Base-by-base conservation (phyloP, 106 monocot species). In the Allium cepa region DNA sequence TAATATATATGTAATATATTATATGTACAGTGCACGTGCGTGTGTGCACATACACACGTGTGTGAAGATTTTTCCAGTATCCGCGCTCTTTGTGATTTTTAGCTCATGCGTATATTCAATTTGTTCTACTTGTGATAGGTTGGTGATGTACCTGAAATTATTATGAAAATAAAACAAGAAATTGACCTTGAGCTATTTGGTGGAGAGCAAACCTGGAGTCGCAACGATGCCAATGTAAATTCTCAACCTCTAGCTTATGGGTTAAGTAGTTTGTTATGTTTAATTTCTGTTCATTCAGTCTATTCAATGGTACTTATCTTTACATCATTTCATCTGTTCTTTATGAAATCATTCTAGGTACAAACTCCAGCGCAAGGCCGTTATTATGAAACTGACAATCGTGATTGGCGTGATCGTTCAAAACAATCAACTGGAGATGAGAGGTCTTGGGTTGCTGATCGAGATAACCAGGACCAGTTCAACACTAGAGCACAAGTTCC, bases 121-220 rank as follows among this genome's bases (percentile, higher is more conserved):
- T 75, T 65, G 7, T 71, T 18, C 69, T 51, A 16, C 64, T 47
- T 49, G 57, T 72, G 26, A 47, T 56, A 94, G 93, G 78, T 56
- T 76, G 50, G 61, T 69, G 79, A 81, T 15, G 77, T 84, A n/a
- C 71, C 82, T 18, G 79, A 87, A 47, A 80, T 74, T 66, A 82
- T 94, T 55, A 16, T 85, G 74, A 94, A 83, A 79, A 62, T 94
- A 6, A 90, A 90, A 60, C 67, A 77, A 68, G 94, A 87, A 55
- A 80, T 84, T 69, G 90, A 87, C 9, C 71, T 66, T 61, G 90
- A 94, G 71, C 77, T 87, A 56, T 73, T 75, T 70, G 80, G 75
- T 52, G 90, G 81, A 70, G 90, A 94, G 64, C 87, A 90, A 81
- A 74, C 63, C 47, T 94, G 90, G 90, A 75, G 57, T 75, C 87